Evolutionary conservation across 1,284 basidiomycete species (phyloP), one percentile per base, ranked within the genome.

Genomic region (Ceratobasidium sp.): DNA sequence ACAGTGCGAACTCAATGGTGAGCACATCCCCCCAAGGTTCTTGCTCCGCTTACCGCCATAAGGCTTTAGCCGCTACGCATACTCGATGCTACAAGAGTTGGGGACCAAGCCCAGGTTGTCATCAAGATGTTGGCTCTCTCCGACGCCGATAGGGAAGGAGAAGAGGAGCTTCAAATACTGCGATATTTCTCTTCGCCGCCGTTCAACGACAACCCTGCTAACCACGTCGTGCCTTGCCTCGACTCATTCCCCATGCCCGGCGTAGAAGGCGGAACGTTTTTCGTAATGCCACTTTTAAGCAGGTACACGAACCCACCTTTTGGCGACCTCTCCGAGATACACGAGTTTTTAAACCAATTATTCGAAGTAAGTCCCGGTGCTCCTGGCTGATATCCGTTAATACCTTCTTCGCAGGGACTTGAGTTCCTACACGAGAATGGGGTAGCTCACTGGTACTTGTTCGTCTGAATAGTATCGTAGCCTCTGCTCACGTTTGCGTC

Each of bases 221-320:
- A 63, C 39, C 61, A 63, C n/a, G 41, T 27, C 14, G 61, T 63
- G 3, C 37, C 34, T 3, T 63, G 61, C 27, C 39, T 63, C 4
- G 61, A 63, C 27, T 41, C 37, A 6, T 63, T 63, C 22, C 37
- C 61, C 11, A 46, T 63, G 8, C 61, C 61, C n/a, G 61, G 39
- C n/a, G 37, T 22, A 24, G 61, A 63, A 24, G n/a, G 37, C 14
- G 61, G 22, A 22, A 19, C 16, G 6, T 63, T 63, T 41, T 9
- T 43, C 27, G 61, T 63, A 8, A 63, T 63, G 61, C 61, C 61
- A 24, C 61, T 63, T 16, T 41, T 63, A 7, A 29, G 61, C 19
- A 7, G 24, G 43, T 63, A 41, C 29, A n/a, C 37, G 11, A 16
- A 56, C 16, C 54, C 54, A 27, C 54, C 54, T 16, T 58, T 58